These are phyloP conservation scores for Triticum urartu DNA, from an alignment of 176 grass and related monocot genomes.

Conservation along the genomic window DNA sequence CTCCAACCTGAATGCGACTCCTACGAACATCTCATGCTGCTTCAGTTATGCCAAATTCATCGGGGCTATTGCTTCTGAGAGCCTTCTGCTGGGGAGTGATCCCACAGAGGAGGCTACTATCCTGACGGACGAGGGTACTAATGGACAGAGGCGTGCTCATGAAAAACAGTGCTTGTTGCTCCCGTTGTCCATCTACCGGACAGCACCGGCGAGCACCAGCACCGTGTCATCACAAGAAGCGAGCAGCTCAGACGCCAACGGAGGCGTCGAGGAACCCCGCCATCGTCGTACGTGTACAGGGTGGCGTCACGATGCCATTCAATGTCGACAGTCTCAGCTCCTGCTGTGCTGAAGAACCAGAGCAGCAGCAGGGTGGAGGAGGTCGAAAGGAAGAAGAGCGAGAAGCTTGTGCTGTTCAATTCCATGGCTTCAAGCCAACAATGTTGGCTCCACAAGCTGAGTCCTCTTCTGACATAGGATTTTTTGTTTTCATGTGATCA, in stretches of 20 bases:
- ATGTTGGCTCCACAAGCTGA: too few relatives aligned
- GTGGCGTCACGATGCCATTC: too few relatives aligned
- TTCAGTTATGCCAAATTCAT: neutral
- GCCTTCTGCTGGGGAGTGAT: slow-evolving; percentile 38
- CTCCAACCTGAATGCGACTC: slow-evolving; percentile 18
- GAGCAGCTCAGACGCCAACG: neutral
- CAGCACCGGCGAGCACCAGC: neutral
- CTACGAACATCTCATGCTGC: neutral
- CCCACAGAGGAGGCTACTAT: neutral
- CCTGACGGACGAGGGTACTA: neutral
- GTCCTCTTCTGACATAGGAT: too few relatives aligned
- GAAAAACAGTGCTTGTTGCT: neutral
- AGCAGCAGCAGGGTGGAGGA: too few relatives aligned
- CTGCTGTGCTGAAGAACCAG: too few relatives aligned
- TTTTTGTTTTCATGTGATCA: too few relatives aligned
- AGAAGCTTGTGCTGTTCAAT: too few relatives aligned
- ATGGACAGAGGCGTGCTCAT: neutral
- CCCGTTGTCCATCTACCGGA: too few relatives aligned
- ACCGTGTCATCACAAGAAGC: neutral
- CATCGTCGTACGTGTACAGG: neutral
- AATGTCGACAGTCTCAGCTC: too few relatives aligned
- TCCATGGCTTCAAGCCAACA: too few relatives aligned
- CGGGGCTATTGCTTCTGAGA: slow-evolving; percentile 24
- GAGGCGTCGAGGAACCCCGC: neutral
- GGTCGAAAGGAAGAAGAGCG: too few relatives aligned